Percentiles rank a stretch among this genome's conserved stretches.
phyloP scores from a whole-genome alignment of 352 stramenopile genomes.

The Globisporangium paddicum region DNA sequence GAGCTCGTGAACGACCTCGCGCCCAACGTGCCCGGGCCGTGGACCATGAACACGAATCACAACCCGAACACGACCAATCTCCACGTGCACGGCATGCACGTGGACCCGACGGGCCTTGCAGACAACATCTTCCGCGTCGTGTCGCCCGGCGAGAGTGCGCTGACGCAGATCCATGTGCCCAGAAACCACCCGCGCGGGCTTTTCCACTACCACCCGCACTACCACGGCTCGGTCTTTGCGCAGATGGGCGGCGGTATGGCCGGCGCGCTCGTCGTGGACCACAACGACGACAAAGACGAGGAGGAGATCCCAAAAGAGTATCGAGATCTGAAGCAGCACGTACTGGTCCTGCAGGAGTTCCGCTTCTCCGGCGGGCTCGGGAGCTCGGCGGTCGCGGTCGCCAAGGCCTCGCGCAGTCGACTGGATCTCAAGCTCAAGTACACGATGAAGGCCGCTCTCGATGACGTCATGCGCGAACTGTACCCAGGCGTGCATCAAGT shows the following conservation, averaged over 20 bases:
- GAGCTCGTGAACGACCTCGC: slow-evolving; percentile 51
- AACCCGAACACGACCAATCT: slow-evolving; percentile 76
- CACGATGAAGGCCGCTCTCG: slow-evolving; percentile 34
- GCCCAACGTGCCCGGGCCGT: slow-evolving; percentile 28
- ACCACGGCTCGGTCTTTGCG: slow-evolving; percentile 64
- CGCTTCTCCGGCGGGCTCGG: slow-evolving; percentile 53
- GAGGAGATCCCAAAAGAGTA: slow-evolving; percentile 34
- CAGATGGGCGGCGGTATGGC: slow-evolving; percentile 78
- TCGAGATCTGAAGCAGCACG: slow-evolving; percentile 36
- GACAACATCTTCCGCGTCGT: slow-evolving; percentile 74
- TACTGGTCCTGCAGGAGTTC: slow-evolving; percentile 61
- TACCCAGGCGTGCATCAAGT: slow-evolving; percentile 41
- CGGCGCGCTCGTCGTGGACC: slow-evolving; percentile 54
- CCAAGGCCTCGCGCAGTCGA: slow-evolving; percentile 42
- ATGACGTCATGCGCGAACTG: slow-evolving; percentile 28
- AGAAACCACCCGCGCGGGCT: slow-evolving; percentile 59
- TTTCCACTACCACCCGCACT: slow-evolving; percentile 87
- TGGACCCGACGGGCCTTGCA: slow-evolving; percentile 67
- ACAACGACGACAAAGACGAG: slow-evolving; percentile 28
- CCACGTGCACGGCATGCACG: slow-evolving; percentile 81
- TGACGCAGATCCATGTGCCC: slow-evolving; percentile 53
- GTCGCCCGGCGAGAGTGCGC: slow-evolving; percentile 38
- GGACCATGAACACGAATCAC: slow-evolving; percentile 57
- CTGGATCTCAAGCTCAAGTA: slow-evolving; percentile 43
- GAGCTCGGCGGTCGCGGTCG: slow-evolving; percentile 40